phyloP scores from a whole-genome alignment of 305 asterid genomes.

The Stenogyne calaminthoides region DNA sequence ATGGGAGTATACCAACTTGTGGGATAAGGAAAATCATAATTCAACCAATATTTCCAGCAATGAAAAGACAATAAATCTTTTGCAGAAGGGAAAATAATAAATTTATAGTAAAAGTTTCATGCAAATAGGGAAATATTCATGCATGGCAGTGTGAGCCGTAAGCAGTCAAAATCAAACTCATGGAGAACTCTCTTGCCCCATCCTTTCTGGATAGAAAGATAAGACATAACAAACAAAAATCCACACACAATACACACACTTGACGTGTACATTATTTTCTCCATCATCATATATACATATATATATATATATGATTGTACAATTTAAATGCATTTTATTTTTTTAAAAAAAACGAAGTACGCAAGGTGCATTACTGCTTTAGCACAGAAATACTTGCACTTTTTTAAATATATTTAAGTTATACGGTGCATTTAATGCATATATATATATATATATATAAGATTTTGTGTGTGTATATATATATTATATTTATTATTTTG shows the following conservation, averaged over 20 bases:
- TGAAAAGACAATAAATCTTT: constrained; percentile 17
- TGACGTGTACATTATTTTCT: constrained; percentile 23
- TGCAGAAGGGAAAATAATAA: not conserved
- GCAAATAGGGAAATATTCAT: constrained; percentile 27
- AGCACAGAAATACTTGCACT: too few relatives aligned
- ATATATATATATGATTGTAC: too few relatives aligned
- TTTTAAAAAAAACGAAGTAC: too few relatives aligned
- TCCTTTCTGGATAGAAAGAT: constrained; percentile 45
- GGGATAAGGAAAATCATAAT: constrained; percentile 19
- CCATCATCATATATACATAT: too few relatives aligned
- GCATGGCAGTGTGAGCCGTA: constrained; percentile 37
- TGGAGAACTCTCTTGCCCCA: constrained; percentile 45
- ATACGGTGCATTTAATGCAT: too few relatives aligned
- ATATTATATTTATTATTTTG: not conserved
- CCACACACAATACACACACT: not conserved
- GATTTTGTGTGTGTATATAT: not conserved
- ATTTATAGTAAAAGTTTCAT: constrained; percentile 12
- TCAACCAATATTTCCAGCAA: constrained; percentile 22
- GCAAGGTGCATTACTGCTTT: too few relatives aligned
- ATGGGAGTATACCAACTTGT: not conserved
- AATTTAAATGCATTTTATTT: too few relatives aligned
- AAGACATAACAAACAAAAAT: constrained; percentile 21
- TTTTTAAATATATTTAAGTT: too few relatives aligned
- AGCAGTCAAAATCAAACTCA: constrained; percentile 44
- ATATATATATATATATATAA: too few relatives aligned